Base-by-base conservation (phyloP, 75 land plant species). In the Cunninghamia lanceolata region DNA sequence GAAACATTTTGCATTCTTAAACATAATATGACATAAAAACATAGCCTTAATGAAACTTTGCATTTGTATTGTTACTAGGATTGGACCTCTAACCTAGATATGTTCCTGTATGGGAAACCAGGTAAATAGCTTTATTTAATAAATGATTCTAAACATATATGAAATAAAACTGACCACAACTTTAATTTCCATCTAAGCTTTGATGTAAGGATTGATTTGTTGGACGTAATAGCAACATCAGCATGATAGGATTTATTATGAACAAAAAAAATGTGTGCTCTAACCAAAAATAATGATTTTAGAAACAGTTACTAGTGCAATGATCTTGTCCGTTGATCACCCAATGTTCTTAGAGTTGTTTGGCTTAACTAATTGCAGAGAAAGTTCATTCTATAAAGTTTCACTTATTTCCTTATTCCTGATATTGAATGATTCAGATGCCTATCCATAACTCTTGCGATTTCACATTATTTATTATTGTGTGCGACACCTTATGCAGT, bases 401-500 rank as follows among this genome's bases (percentile, higher is more conserved):
- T 80, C 14, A 40, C 47, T 9, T 7, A 13, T 80, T 40, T 63
- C 4, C 68, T 28, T 45, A 2, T 80, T 28, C 46, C 32, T 8
- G 13, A 39, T 45, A 43, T 80, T 80, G 34, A 45, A 28, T 4
- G 11, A 45, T 43, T 80, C 32, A 80, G 52, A n/a, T 3, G 47
- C 25, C 1, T 45, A n/a, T 45, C 50, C 46, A 1, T 80, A 43
- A 9, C 15, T 45, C 42, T 42, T 13, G 9, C 28, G 25, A 42
- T 45, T 80, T 80, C 47, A 45, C 50, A 77, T 84, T 84, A 25
- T 35, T 84, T n/a, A 39, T 84, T 84, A 21, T 35, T 66, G 19
- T 21, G 30, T 84, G 63, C 14, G 38, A 63, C 28, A 36, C 85
- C 74, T 83, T 35, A 70, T 83, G 56, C 93, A 97, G 99, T 94